Base-by-base conservation (phyloP, 73 alveolate species). In the Paramecium caudatum region DNA sequence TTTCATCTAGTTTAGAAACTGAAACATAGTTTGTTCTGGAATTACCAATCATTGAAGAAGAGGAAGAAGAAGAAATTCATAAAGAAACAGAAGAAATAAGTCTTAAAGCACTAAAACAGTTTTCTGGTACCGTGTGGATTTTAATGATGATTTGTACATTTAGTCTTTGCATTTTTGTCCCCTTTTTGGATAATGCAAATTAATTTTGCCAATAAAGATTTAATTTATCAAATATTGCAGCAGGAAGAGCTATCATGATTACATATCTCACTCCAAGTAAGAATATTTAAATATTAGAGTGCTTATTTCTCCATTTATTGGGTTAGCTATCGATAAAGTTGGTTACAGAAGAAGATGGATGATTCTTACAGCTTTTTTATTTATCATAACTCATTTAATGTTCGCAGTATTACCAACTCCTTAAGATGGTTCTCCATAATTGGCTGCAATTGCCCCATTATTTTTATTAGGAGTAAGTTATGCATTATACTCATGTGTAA, bases 341-440 rank as follows among this genome's bases (percentile, higher is more conserved):
- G 88, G 88, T 10, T 27, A 27, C 25, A 74, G 88, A 45, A 74
- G 88, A 41, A 74, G 88, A 74, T 74, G 88, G 88, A 74, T 74
- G 88, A 41, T 74, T 41, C 55, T 74, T 19, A 74, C 88, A 74
- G 16, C 69, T 74, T 17, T 45, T 1, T 41, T 74, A 10, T 74
- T 74, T 74, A 74, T 74, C 23, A 17, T 74, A 1, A 21, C 88
- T 25, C 88, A 74, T 74, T 74, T 74, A 45, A 39, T 74, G 32
- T 74, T 74, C 21, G 88, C 88, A 41, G 43, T 39, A 4, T 16
- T 74, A 74, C 88, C 88, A 17, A 74, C 88, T 27, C 88, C 88
- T 39, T 16, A 30, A 13, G 65, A 74, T 74, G 88, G 88, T 9
- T 19, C 62, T 0, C 88, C 88, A 9, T 41, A 74, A 45, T 74